phyloP scores from a whole-genome alignment of 1,284 basidiomycete genomes.

The Mycena citricolor region DNA sequence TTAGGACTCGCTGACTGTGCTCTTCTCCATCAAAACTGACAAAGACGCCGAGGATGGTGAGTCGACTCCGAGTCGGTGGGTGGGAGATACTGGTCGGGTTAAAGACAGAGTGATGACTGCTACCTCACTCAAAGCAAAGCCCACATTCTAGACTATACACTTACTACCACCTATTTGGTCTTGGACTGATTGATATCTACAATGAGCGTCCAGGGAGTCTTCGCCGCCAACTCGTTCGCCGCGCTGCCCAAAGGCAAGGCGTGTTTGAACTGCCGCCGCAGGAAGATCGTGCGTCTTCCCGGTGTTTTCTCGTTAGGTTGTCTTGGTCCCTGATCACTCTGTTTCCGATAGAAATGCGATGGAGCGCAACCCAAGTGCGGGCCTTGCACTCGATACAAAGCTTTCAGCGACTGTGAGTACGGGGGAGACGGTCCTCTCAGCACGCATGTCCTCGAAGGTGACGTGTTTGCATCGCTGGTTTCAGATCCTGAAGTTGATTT shows the following conservation, averaged over 20 bases:
- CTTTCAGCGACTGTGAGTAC: slow-evolving; percentile 14
- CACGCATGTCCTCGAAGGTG: slow-evolving; percentile 13
- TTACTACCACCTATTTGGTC: too few relatives aligned
- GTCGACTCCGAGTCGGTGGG: too few relatives aligned
- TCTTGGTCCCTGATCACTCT: too few relatives aligned
- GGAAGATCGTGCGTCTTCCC: background rate
- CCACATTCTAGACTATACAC: too few relatives aligned
- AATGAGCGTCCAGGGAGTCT: too few relatives aligned
- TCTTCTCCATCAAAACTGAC: too few relatives aligned
- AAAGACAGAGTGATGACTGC: too few relatives aligned
- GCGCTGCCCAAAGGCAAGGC: slow-evolving; percentile 7
- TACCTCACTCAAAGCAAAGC: too few relatives aligned
- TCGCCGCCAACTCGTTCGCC: background rate
- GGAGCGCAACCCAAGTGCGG: slow-evolving; percentile 3
- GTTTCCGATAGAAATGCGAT: slow-evolving; percentile 14
- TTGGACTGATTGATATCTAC: too few relatives aligned
- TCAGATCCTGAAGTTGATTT: background rate
- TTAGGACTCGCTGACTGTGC: too few relatives aligned
- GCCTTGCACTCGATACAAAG: slow-evolving; percentile 4
- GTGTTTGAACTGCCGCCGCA: slow-evolving; percentile 5
- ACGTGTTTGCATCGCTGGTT: background rate
- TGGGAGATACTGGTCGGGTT: too few relatives aligned
- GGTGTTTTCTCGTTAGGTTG: background rate
- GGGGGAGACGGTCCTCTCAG: background rate
- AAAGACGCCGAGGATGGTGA: too few relatives aligned